phyloP scores from a whole-genome alignment of 2,329 filamentous ascomycete species.

The Trichoderma sp. region DNA sequence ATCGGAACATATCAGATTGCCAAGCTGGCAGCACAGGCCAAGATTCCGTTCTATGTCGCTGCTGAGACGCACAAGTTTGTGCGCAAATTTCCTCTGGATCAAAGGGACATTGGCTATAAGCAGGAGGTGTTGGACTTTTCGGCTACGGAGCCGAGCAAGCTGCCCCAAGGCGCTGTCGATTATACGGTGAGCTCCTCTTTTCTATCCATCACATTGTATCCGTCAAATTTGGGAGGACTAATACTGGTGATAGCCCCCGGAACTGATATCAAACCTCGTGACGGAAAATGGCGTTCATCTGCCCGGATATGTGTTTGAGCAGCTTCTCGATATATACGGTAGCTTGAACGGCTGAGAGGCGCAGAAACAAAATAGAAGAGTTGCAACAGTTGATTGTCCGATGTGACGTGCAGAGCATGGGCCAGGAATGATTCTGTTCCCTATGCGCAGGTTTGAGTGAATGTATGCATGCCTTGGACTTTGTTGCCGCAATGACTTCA shows the following conservation, averaged over 20 bases:
- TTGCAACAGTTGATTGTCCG: neutral
- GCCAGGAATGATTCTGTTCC: neutral
- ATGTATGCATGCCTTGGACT: neutral
- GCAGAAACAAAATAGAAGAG: neutral
- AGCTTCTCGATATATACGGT: conserved; percentile 62
- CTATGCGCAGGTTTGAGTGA: neutral
- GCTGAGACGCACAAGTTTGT: conserved; percentile 98
- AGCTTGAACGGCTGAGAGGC: conserved; percentile 37
- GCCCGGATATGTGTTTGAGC: conserved; percentile 66
- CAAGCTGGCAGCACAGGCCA: conserved; percentile 64
- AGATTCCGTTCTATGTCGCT: conserved; percentile 83
- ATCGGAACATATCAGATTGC: conserved; percentile 87
- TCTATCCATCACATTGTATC: neutral
- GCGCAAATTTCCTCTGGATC: conserved; percentile 75
- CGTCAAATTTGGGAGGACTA: conserved; percentile 26
- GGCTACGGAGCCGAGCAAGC: conserved; percentile 46
- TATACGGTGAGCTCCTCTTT: conserved; percentile 55
- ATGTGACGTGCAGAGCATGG: neutral
- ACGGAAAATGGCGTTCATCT: conserved; percentile 72
- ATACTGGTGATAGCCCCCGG: conserved; percentile 50
- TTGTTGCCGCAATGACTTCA: neutral
- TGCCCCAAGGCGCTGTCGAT: conserved; percentile 59
- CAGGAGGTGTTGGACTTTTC: conserved; percentile 75
- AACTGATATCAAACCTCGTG: conserved; percentile 68
- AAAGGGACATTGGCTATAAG: conserved; percentile 74